phyloP scores from a whole-genome alignment of 495 filamentous ascomycete genomes.

The Articulospora tetracladia region DNA sequence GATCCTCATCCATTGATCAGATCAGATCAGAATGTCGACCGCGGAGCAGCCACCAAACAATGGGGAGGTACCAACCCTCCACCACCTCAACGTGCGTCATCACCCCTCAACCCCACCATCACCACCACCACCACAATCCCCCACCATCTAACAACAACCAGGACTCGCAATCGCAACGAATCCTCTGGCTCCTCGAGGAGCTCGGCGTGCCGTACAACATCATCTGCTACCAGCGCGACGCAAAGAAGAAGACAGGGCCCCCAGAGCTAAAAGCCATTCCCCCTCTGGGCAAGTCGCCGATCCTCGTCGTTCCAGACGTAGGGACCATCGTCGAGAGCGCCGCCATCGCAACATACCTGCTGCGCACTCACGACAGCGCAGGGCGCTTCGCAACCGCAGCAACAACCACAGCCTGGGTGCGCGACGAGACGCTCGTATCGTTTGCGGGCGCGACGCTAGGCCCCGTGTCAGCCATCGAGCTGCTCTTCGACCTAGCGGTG shows the following conservation, averaged over 20 bases:
- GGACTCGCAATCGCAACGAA: conserved; percentile 73
- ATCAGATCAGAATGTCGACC: not conserved
- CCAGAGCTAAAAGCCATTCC: conserved; percentile 50
- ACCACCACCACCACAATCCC: not conserved
- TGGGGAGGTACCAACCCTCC: conserved; percentile 7
- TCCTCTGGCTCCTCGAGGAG: conserved; percentile 86
- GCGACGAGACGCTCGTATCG: conserved; percentile 15
- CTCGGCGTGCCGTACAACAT: conserved; percentile 70
- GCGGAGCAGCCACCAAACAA: not conserved
- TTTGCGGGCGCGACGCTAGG: conserved; percentile 18
- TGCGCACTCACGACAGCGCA: conserved; percentile 19
- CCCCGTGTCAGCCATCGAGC: not conserved
- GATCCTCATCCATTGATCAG: not conserved
- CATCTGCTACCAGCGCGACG: conserved; percentile 61
- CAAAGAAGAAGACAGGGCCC: conserved; percentile 57
- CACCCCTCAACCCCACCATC: no score
- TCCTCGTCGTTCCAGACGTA: conserved; percentile 50
- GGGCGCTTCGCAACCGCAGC: conserved; percentile 8
- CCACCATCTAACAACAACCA: conserved; percentile 43
- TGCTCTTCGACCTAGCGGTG: conserved; percentile 7
- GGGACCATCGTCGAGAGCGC: conserved; percentile 13
- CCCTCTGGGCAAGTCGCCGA: conserved; percentile 76
- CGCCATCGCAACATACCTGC: conserved; percentile 18
- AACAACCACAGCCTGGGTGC: conserved; percentile 9
- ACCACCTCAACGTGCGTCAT: conserved; percentile 17